These are phyloP conservation scores for Rutstroemia sp. DNA, from an alignment of 2,329 filamentous ascomycete genomes.

Conservation along the genomic window DNA sequence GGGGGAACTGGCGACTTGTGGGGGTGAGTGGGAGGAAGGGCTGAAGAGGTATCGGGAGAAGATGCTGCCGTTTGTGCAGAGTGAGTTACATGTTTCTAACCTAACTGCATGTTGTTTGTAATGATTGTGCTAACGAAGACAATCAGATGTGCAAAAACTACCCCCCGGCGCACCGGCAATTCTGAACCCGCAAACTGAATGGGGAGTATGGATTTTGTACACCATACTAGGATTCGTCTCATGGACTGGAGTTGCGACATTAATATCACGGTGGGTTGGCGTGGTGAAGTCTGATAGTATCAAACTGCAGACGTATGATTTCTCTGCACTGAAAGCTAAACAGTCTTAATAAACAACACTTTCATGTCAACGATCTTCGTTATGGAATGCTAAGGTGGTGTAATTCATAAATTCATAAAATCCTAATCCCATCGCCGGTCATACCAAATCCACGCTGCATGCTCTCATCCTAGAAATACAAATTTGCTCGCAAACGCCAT, in stretches of 20 bases:
- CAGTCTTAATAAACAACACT: not conserved
- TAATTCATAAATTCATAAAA: no score
- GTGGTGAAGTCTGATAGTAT: not conserved
- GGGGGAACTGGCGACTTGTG: slow-evolving; percentile 31
- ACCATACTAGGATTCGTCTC: not conserved
- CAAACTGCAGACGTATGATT: not conserved
- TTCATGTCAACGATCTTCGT: no score
- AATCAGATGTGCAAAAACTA: not conserved
- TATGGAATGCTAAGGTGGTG: no score
- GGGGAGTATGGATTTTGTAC: not conserved
- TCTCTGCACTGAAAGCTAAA: not conserved
- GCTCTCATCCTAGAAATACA: no score
- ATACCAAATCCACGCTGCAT: no score
- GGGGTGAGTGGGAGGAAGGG: not conserved
- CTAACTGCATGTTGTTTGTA: not conserved
- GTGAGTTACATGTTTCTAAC: not conserved
- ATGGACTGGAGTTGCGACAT: not conserved
- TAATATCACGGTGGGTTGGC: not conserved
- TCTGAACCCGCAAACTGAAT: not conserved
- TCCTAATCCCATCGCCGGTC: no score
- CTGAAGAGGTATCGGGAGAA: not conserved
- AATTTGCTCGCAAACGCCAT: no score
- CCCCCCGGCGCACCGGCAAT: not conserved
- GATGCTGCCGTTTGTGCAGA: not conserved
- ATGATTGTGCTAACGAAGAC: not conserved